A percentile compares a stretch with the other conserved stretches of the same genome.
Evolutionary conservation across 2,329 filamentous ascomycete genomes (phyloP).

Genomic region (Helotiales sp.): DNA sequence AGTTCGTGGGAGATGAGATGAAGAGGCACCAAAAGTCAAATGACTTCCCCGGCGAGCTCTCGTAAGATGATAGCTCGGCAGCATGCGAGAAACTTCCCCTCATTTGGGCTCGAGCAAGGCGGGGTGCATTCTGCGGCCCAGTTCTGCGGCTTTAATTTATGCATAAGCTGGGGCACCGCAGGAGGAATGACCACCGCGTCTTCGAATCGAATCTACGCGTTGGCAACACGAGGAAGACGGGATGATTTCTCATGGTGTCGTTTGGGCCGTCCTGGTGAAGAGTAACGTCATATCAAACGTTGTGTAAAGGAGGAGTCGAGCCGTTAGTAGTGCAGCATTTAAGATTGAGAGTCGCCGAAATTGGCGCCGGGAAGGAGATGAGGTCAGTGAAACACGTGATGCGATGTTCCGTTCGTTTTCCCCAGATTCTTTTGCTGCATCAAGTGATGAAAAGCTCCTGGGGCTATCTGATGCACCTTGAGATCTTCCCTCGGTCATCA

Average conservation of each 20-base stretch:
- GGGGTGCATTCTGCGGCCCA: neutral
- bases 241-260: no score
- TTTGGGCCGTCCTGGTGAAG: neutral
- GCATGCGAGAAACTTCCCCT: slow-evolving; percentile 10
- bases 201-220: neutral
- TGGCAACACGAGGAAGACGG: neutral
- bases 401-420: neutral
- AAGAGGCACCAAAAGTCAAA: slow-evolving; percentile 6
- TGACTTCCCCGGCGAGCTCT: neutral
- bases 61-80: slow-evolving; percentile 1
- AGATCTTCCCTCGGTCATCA: neutral
- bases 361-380: slow-evolving; percentile 1
- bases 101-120: slow-evolving; percentile 1
- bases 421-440: neutral
- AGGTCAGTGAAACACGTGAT: neutral
- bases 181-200: neutral
- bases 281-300: slow-evolving; percentile 11
- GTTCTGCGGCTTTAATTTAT: neutral
- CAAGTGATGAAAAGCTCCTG: neutral
- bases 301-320: neutral
- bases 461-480: no score
- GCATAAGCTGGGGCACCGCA: neutral
- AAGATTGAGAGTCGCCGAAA: slow-evolving; percentile 3
- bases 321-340: neutral
- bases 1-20: neutral